phyloP scores from a whole-genome alignment of 768 basidiomycete genomes.

The Auricularia sp. region DNA sequence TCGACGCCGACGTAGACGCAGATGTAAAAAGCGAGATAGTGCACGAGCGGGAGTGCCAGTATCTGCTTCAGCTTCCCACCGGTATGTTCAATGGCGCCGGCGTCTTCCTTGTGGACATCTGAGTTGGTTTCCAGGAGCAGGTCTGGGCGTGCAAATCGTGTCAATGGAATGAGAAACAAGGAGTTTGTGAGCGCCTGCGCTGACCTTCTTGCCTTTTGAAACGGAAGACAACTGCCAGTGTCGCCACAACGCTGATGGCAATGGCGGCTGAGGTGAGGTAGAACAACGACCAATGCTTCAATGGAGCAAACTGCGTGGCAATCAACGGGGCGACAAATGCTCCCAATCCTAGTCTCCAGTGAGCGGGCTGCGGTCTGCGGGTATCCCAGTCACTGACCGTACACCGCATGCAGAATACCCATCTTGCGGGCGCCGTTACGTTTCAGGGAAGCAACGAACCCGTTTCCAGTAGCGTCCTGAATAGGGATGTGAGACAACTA shows the following conservation, averaged over 20 bases:
- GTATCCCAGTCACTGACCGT: not conserved
- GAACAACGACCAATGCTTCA: not conserved
- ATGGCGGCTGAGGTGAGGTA: not conserved
- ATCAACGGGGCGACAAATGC: not conserved
- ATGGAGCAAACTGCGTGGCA: not conserved
- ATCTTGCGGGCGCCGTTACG: not conserved
- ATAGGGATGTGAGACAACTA: not conserved
- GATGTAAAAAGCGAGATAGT: constrained; percentile 52
- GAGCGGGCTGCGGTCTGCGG: not conserved
- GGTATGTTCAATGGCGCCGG: not conserved
- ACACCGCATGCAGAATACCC: not conserved
- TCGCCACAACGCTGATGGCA: not conserved
- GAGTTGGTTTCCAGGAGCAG: not conserved
- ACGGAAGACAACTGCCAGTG: not conserved
- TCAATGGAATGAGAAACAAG: not conserved
- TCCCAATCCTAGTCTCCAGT: not conserved
- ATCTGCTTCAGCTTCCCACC: constrained; percentile 28
- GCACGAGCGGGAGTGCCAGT: constrained; percentile 40
- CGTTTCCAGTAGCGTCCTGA: not conserved
- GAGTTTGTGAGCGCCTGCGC: not conserved
- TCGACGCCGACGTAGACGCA: constrained; percentile 63
- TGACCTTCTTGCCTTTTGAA: not conserved
- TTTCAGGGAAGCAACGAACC: not conserved
- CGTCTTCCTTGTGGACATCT: not conserved
- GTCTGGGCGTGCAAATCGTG: not conserved